Evolutionary conservation across 2,329 filamentous ascomycete genomes (phyloP).

Genomic region (Alternaria gaisen): DNA sequence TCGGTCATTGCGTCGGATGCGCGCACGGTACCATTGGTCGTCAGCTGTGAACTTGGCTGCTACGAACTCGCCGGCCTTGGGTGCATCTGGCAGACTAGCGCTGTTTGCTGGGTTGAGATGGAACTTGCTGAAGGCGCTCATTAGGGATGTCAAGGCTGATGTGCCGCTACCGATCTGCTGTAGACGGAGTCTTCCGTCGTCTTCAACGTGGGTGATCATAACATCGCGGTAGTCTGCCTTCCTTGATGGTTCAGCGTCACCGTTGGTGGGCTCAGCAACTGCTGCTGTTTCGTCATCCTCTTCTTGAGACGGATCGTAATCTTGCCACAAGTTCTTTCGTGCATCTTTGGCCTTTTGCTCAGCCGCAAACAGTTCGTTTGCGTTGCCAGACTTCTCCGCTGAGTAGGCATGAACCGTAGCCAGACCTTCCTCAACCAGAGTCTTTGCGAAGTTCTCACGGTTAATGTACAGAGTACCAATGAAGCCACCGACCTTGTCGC

Average conservation of each 20-base stretch:
- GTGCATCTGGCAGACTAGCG: constrained; percentile 74
- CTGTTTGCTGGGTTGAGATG: constrained; percentile 85
- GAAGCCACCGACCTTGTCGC: constrained; percentile 97
- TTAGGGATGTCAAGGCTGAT: constrained; percentile 82
- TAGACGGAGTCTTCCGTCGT: constrained; percentile 83
- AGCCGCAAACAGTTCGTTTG: constrained; percentile 84
- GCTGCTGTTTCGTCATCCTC: constrained; percentile 63
- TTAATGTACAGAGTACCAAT: constrained; percentile 94
- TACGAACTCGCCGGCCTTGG: constrained; percentile 91
- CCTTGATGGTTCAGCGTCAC: constrained; percentile 64
- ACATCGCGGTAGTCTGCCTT: constrained; percentile 95
- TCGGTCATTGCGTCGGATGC: constrained; percentile 90
- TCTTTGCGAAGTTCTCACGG: constrained; percentile 93
- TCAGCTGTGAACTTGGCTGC: constrained; percentile 91
- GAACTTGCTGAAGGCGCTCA: constrained; percentile 90
- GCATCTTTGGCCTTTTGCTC: constrained; percentile 90
- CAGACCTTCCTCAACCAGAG: constrained; percentile 91
- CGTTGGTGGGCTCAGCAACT: constrained; percentile 58
- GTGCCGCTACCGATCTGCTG: constrained; percentile 91
- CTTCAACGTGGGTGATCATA: constrained; percentile 88
- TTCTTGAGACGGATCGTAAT: constrained; percentile 92
- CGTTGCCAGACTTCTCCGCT: constrained; percentile 92
- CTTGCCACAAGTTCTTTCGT: constrained; percentile 87
- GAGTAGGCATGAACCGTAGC: constrained; percentile 94
- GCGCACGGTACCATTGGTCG: constrained; percentile 92